phyloP scores from a whole-genome alignment of 495 filamentous ascomycete species.

The Chaetomidium leptoderma region DNA sequence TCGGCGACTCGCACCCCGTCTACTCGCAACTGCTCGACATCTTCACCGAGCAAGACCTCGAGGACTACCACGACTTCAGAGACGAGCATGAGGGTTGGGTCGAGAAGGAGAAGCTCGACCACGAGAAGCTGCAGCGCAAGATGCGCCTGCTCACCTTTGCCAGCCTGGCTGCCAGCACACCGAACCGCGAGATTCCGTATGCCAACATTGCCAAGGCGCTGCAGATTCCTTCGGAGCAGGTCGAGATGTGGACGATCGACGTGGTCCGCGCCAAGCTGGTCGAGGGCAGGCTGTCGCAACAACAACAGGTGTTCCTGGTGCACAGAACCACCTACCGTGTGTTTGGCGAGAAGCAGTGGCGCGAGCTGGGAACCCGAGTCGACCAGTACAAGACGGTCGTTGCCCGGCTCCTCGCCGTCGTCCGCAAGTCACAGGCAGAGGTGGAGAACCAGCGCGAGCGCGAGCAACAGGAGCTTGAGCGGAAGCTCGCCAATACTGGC shows the following conservation, averaged over 20 bases:
- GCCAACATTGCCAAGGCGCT: slow-evolving; percentile 73
- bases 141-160: slow-evolving; percentile 93
- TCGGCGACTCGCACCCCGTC: slow-evolving; percentile 73
- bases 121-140: slow-evolving; percentile 67
- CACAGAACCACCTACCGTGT: slow-evolving; percentile 92
- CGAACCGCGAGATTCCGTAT: slow-evolving; percentile 81
- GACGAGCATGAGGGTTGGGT: slow-evolving; percentile 77
- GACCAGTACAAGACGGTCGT: slow-evolving; percentile 85
- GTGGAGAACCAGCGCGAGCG: slow-evolving; percentile 55
- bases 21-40: slow-evolving; percentile 90
- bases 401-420: slow-evolving; percentile 65
- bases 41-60: slow-evolving; percentile 86
- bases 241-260: slow-evolving; percentile 98
- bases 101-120: slow-evolving; percentile 63
- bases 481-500: slow-evolving; percentile 47
- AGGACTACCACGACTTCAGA: slow-evolving; percentile 92
- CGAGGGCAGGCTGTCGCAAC: slow-evolving; percentile 89
- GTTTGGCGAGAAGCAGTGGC: slow-evolving; percentile 97
- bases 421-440: slow-evolving; percentile 72
- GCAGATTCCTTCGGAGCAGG: slow-evolving; percentile 72
- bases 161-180: slow-evolving; percentile 75
- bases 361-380: slow-evolving; percentile 79
- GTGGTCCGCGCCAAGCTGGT: slow-evolving; percentile 91
- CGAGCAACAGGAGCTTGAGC: slow-evolving; percentile 55
- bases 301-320: slow-evolving; percentile 85